A percentile compares a stretch with the other conserved stretches of the same genome.
phyloP scores from a whole-genome alignment of 2,329 filamentous ascomycete species.

The Waltergamsia citrina region DNA sequence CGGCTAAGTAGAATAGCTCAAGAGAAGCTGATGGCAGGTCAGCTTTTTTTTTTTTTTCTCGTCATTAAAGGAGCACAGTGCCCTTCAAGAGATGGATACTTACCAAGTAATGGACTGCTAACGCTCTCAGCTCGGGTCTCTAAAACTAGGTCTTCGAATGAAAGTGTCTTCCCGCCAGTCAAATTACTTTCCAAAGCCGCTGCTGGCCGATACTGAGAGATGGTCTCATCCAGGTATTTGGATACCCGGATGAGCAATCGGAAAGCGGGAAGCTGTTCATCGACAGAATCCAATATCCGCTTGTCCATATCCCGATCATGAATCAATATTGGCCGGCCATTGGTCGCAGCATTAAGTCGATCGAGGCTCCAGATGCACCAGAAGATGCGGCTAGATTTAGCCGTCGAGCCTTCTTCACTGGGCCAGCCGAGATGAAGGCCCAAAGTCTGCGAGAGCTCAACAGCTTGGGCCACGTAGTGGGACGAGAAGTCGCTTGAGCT shows the following conservation, averaged over 20 bases:
- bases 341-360: slow-evolving; percentile 11
- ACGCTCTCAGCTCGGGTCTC: slow-evolving; percentile 4
- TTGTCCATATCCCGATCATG: slow-evolving; percentile 11
- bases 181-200: not conserved
- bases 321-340: slow-evolving; percentile 11
- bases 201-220: slow-evolving; percentile 10
- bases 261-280: slow-evolving; percentile 9
- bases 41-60: not conserved
- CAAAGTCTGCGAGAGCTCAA: slow-evolving; percentile 10
- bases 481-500: slow-evolving; percentile 8
- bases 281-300: slow-evolving; percentile 7
- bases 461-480: slow-evolving; percentile 10
- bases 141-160: slow-evolving; percentile 8
- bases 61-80: too few species aligned
- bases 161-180: too few species aligned
- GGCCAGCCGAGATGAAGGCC: slow-evolving; percentile 13
- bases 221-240: slow-evolving; percentile 8
- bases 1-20: slow-evolving; percentile 11
- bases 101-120: slow-evolving; percentile 7
- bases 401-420: slow-evolving; percentile 6
- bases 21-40: slow-evolving; percentile 7
- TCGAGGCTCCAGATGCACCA: slow-evolving; percentile 13
- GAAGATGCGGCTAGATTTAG: slow-evolving; percentile 9
- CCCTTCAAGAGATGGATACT: too few species aligned
- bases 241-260: slow-evolving; percentile 10